Evolutionary conservation across 495 filamentous ascomycete species (phyloP).

Genomic region (Immersiella caudata): DNA sequence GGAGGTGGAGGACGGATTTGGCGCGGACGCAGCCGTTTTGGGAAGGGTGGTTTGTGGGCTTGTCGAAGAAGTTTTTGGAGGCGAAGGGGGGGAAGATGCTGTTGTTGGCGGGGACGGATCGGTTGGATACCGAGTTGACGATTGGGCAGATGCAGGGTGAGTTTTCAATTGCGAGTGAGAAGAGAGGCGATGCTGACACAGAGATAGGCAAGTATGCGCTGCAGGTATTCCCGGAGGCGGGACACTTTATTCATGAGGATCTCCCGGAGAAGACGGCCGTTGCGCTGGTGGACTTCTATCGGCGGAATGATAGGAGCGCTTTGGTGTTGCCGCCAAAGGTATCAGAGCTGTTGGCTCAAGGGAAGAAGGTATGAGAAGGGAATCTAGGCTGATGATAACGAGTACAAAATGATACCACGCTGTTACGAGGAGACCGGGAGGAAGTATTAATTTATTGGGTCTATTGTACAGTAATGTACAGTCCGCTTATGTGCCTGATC

Average conservation of each 20-base stretch:
- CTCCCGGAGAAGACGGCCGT: slow-evolving; percentile 84
- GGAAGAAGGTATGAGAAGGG: slow-evolving; percentile 50
- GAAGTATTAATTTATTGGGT: not conserved
- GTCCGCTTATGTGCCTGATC: not conserved
- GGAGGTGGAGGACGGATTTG: slow-evolving; percentile 87
- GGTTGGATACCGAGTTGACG: slow-evolving; percentile 91
- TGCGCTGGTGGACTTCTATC: slow-evolving; percentile 85
- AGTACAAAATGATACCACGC: not conserved
- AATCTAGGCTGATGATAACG: not conserved
- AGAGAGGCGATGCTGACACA: not conserved
- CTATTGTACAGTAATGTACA: not conserved
- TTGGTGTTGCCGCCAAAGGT: slow-evolving; percentile 93
- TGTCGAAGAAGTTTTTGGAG: slow-evolving; percentile 85
- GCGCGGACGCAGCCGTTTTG: slow-evolving; percentile 86
- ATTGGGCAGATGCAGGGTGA: slow-evolving; percentile 97
- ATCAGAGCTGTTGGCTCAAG: slow-evolving; percentile 54
- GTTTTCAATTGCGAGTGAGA: not conserved
- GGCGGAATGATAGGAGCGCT: slow-evolving; percentile 80
- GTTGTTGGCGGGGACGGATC: slow-evolving; percentile 89
- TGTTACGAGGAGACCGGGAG: not conserved
- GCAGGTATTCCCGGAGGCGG: slow-evolving; percentile 90
- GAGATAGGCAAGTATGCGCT: slow-evolving; percentile 86
- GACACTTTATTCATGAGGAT: slow-evolving; percentile 97
- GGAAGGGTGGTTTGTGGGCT: slow-evolving; percentile 88
- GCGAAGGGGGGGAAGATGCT: slow-evolving; percentile 86